phyloP scores from a whole-genome alignment of 768 basidiomycete genomes.

The Lyophyllum shimeji region DNA sequence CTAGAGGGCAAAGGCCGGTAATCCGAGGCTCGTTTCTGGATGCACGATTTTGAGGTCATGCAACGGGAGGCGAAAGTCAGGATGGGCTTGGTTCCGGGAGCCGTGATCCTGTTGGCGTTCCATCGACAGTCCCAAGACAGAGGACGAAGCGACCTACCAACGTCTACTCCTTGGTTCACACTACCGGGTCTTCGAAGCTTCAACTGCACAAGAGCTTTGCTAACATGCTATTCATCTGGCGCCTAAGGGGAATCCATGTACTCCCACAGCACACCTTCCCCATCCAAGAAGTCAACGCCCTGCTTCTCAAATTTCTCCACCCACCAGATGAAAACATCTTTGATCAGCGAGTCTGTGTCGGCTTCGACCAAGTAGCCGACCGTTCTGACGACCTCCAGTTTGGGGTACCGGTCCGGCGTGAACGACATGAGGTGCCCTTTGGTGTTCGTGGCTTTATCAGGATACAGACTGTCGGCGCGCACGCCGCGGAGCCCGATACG shows the following conservation, averaged over 20 bases:
- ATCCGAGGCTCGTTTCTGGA: not conserved
- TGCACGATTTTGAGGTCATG: not conserved
- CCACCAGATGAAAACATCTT: slow-evolving; percentile 57
- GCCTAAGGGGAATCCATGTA: slow-evolving; percentile 29
- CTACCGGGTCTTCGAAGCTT: too few relatives aligned
- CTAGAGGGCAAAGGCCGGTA: not conserved
- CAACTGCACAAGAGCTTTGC: not conserved
- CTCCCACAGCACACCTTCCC: slow-evolving; percentile 53
- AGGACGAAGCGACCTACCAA: not conserved
- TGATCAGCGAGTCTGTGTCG: slow-evolving; percentile 38
- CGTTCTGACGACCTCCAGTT: slow-evolving; percentile 45
- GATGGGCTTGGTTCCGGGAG: too few relatives aligned
- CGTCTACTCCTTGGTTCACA: too few relatives aligned
- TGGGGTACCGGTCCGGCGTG: slow-evolving; percentile 41
- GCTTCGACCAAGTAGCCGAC: slow-evolving; percentile 49
- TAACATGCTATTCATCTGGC: not conserved
- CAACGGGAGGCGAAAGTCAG: too few relatives aligned
- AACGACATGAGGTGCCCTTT: slow-evolving; percentile 44
- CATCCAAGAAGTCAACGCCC: slow-evolving; percentile 52
- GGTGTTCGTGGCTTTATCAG: slow-evolving; percentile 34
- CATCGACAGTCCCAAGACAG: too few relatives aligned
- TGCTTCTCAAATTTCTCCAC: slow-evolving; percentile 47
- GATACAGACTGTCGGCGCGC: slow-evolving; percentile 41
- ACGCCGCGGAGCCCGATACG: slow-evolving; percentile 48
- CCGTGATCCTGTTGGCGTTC: too few relatives aligned